A percentile compares a stretch with the other conserved stretches of the same genome.
Evolutionary conservation across 371 early-diverging fungal species (phyloP).

Genomic region (Conidiobolus incongruus): DNA sequence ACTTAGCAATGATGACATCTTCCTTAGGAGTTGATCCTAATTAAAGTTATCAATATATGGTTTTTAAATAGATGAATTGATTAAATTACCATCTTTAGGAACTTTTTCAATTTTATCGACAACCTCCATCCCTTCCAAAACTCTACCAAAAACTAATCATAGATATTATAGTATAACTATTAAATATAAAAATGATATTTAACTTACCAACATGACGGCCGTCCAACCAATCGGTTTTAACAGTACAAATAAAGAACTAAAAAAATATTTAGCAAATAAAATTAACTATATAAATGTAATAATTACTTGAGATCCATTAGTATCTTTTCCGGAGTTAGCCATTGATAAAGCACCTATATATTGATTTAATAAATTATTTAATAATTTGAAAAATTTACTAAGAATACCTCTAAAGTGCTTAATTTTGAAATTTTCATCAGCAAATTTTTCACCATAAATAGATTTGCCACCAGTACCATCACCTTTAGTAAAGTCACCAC

Average conservation of each 20-base stretch:
- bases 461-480: constrained; percentile 78
- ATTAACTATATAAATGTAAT: too few relatives aligned
- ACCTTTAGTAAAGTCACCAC: constrained; percentile 43
- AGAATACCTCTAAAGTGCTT: too few relatives aligned
- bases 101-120: constrained; percentile 8
- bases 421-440: constrained; percentile 81
- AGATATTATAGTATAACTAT: not conserved
- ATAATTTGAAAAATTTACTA: too few relatives aligned
- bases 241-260: constrained; percentile 69
- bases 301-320: constrained; percentile 81
- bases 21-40: constrained; percentile 37
- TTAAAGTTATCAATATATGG: constrained; percentile 11
- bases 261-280: constrained; percentile 14
- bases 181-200: constrained; percentile 6
- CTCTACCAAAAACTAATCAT: constrained; percentile 78
- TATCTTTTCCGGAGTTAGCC: constrained; percentile 87
- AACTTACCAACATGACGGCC: constrained; percentile 72
- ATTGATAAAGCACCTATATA: constrained; percentile 32
- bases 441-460: constrained; percentile 59
- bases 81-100: constrained; percentile 1
- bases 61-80: not conserved
- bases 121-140: constrained; percentile 25
- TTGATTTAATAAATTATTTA: constrained; percentile 10
- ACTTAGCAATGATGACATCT: constrained; percentile 38
- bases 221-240: constrained; percentile 76